Evolutionary conservation across 768 basidiomycete genomes (phyloP), one percentile per base, ranked within the genome.

Genomic region (Pleurotus sapidus): DNA sequence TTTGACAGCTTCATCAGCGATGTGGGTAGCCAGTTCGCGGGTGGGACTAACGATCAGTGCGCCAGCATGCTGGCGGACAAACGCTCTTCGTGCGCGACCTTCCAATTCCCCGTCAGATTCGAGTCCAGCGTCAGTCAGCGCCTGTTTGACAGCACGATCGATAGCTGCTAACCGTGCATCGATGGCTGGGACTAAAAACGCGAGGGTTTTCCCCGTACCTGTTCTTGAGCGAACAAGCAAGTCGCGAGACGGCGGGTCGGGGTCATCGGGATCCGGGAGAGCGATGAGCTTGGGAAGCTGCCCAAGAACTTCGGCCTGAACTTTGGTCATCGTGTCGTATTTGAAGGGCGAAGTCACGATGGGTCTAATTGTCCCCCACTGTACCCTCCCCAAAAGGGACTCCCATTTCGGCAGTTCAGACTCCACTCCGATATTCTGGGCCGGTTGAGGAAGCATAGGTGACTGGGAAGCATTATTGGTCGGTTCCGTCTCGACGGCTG

Each of bases 141-240:
- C 76, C 23, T 76, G 71, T 48, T 73, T 65, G 18, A 72, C 75
- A 42, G 76, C 67, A 4, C 72, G 70, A 4, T 82, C 70, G n/a
- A 94, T 69, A 6, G 79, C 72, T 56, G 81, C 80, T 18, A 91
- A 39, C 5, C 95, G 86, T 1, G 87, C 79, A 65, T 95, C 91
- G 59, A 95, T 80, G 5, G 91, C 91, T 7, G 93, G 93, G n/a
- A 96, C 79, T 56, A 96, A 83, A 76, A 95, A 96, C 0, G 85
- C 92, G 30, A 94, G 73, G 0, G 93, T 95, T 72, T 95, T 96
- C 30, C 92, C 93, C 0, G 93, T 93, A 25, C 93, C 92, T 0
- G 93, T 93, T 68, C 86, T 89, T 5, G 93, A 90, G 67, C 91
- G 88, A 56, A 95, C 92, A 45, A 96, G 77, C 18, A 95, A 70